These are phyloP conservation scores for Paramecium sexaurelia DNA, from an alignment of 73 alveolate genomes.

Conservation along the genomic window DNA sequence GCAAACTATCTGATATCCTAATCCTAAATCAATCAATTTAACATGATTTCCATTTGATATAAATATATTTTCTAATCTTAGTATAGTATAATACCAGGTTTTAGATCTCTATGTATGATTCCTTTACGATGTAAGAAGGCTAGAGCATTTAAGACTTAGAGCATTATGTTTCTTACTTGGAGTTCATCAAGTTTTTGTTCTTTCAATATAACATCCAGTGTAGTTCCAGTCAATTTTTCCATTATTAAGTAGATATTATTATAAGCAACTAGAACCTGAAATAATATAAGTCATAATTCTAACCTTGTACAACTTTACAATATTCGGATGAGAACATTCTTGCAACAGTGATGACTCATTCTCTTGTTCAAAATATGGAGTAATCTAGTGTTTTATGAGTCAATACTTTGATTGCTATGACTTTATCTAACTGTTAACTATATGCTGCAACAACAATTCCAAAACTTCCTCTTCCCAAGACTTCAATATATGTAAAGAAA, in stretches of 20 bases:
- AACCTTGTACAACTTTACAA: slow-evolving; percentile 16
- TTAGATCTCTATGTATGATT: slow-evolving; percentile 58
- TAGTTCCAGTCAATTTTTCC: neutral
- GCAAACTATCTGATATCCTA: neutral
- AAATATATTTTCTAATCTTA: neutral
- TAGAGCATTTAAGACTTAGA: neutral
- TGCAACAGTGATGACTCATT: neutral
- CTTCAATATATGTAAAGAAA: neutral
- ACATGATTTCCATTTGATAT: neutral
- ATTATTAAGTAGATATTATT: neutral
- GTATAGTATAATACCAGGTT: neutral
- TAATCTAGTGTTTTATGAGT: neutral
- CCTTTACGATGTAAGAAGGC: slow-evolving; percentile 45
- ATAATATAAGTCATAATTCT: neutral
- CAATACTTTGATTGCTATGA: neutral
- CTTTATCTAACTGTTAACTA: neutral
- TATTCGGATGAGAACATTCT: slow-evolving; percentile 18
- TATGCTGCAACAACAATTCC: slow-evolving; percentile 20
- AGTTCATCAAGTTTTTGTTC: neutral
- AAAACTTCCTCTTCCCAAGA: slow-evolving; percentile 6
- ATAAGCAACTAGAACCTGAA: neutral
- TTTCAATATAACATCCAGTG: neutral
- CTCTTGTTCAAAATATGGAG: neutral
- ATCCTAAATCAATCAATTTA: neutral
- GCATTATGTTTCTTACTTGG: neutral